These are phyloP conservation scores for Penicillium sp. DNA, from an alignment of 2,329 filamentous ascomycete genomes.

Conservation along the genomic window DNA sequence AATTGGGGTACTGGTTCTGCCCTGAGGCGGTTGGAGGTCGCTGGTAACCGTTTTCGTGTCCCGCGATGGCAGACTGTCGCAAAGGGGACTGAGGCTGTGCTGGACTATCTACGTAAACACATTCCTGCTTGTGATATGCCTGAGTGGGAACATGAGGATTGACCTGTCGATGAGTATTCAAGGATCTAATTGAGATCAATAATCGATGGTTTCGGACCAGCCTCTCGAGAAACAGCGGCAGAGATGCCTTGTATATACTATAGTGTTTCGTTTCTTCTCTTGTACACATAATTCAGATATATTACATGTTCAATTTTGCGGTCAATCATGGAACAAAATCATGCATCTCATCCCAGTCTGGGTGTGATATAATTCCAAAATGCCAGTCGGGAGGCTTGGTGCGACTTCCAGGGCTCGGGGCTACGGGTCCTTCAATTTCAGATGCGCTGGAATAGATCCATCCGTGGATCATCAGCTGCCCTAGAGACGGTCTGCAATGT, in stretches of 20 bases:
- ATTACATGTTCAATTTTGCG: neutral
- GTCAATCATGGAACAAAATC: too few relatives aligned
- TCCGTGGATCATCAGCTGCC: too few relatives aligned
- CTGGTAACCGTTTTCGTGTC: constrained; percentile 83
- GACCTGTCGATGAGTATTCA: constrained; percentile 14
- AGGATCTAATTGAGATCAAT: constrained; percentile 1
- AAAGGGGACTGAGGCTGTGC: constrained; percentile 79
- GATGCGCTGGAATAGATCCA: too few relatives aligned
- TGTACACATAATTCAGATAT: constrained; percentile 15
- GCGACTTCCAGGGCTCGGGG: too few relatives aligned
- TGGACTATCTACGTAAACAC: constrained; percentile 76
- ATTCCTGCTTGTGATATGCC: constrained; percentile 57
- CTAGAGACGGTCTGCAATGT: too few relatives aligned
- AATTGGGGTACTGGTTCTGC: constrained; percentile 47
- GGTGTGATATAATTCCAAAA: too few relatives aligned
- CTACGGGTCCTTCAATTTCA: too few relatives aligned
- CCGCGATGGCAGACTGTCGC: constrained; percentile 81
- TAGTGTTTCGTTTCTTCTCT: constrained; percentile 11
- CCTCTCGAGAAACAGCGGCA: neutral
- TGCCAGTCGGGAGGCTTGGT: too few relatives aligned
- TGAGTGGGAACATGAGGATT: constrained; percentile 36
- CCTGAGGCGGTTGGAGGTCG: constrained; percentile 70
- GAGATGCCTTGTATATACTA: constrained; percentile 9
- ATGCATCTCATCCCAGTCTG: too few relatives aligned
- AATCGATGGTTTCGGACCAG: neutral